Conservation (phyloP, 2,329 filamentous ascomycete species). For the Calonectria montana region DNA sequence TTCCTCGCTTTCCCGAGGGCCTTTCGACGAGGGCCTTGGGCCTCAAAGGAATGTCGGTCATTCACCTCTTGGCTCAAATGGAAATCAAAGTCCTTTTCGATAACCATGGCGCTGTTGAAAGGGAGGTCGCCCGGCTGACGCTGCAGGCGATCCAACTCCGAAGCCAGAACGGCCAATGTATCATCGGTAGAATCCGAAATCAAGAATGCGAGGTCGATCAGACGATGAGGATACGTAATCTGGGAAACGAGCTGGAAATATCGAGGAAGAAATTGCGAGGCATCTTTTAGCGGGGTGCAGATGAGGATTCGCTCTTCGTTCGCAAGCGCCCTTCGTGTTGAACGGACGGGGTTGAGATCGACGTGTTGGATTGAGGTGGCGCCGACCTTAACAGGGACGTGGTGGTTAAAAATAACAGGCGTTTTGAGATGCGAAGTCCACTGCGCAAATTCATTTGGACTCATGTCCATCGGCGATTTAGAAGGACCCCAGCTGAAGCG, state of each 20-base stretch:
- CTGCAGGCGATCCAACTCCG: constrained; percentile 90
- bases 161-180: constrained; percentile 85
- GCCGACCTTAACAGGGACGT: constrained; percentile 88
- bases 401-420: constrained; percentile 96
- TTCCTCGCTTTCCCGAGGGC: constrained; percentile 92
- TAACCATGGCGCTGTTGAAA: constrained; percentile 85
- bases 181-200: constrained; percentile 94
- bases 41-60: constrained; percentile 85
- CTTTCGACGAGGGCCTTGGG: constrained; percentile 90
- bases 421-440: constrained; percentile 93
- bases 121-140: constrained; percentile 81
- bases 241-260: constrained; percentile 94
- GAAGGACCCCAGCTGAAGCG: constrained; percentile 85
- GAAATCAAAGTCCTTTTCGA: constrained; percentile 92
- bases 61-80: constrained; percentile 81
- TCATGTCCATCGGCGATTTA: constrained; percentile 97
- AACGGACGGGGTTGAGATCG: constrained; percentile 86
- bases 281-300: constrained; percentile 92
- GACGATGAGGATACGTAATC: constrained; percentile 91
- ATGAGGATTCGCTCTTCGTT: constrained; percentile 92
- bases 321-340: constrained; percentile 79
- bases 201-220: constrained; percentile 95
- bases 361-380: constrained; percentile 81
- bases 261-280: constrained; percentile 81
- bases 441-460: constrained; percentile 86